phyloP scores from a whole-genome alignment of 768 basidiomycete genomes.

The Rhizopogon rudus region DNA sequence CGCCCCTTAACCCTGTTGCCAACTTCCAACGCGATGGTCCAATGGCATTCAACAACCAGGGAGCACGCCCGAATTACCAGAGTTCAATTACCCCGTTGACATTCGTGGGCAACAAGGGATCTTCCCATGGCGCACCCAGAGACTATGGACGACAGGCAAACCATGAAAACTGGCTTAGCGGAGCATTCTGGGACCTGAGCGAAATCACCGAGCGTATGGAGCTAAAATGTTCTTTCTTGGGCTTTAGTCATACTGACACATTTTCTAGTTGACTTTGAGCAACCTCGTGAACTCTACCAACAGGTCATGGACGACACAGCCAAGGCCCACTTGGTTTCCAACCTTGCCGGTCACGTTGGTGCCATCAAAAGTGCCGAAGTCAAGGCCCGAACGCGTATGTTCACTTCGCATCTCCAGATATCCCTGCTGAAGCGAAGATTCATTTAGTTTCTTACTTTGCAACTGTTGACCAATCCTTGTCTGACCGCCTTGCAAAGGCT shows the following conservation, averaged over 20 bases:
- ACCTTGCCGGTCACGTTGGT: constrained; percentile 61
- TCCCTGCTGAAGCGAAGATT: not conserved
- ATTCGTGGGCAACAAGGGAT: constrained; percentile 49
- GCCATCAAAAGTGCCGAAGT: constrained; percentile 56
- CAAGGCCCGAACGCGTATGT: constrained; percentile 64
- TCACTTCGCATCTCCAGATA: not conserved
- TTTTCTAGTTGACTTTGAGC: constrained; percentile 73
- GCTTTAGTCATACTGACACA: not conserved
- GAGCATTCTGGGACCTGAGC: constrained; percentile 62
- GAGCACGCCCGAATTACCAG: constrained; percentile 83
- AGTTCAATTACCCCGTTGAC: constrained; percentile 67
- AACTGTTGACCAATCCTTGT: constrained; percentile 68
- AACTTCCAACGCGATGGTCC: constrained; percentile 94
- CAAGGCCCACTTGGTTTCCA: constrained; percentile 58
- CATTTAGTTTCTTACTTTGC: constrained; percentile 70
- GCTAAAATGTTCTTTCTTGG: not conserved
- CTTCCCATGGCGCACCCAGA: constrained; percentile 36
- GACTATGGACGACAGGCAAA: constrained; percentile 33
- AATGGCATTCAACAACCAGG: constrained; percentile 71
- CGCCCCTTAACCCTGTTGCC: constrained; percentile 62
- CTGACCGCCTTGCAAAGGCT: constrained; percentile 74
- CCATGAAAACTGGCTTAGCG: constrained; percentile 76
- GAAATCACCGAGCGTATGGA: constrained; percentile 77
- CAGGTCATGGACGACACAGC: constrained; percentile 63
- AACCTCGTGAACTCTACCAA: constrained; percentile 65